Conservation (phyloP, 495 filamentous ascomycete species). For the Poronia punctata region DNA sequence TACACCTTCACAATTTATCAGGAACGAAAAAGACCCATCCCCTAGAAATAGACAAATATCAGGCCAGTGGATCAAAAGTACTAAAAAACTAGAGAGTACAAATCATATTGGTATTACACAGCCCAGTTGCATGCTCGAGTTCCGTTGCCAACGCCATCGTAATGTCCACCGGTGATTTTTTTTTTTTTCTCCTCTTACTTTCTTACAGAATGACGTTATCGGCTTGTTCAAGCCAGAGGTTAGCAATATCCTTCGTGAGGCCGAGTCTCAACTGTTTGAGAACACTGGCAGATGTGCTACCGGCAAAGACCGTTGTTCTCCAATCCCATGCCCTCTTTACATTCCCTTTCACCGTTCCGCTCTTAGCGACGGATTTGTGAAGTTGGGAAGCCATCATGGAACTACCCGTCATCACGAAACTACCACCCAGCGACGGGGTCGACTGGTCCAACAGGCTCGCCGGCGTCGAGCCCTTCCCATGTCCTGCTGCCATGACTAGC, state of each 20-base stretch:
- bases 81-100: too few species aligned
- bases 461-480: slow-evolving; percentile 46
- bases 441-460: slow-evolving; percentile 62
- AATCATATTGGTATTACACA: slow-evolving; percentile 4
- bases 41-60: too few species aligned
- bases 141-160: slow-evolving; percentile 6
- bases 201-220: slow-evolving; percentile 30
- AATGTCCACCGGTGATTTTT: neutral
- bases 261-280: slow-evolving; percentile 65
- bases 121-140: slow-evolving; percentile 2
- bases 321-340: slow-evolving; percentile 78
- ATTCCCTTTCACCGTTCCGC: slow-evolving; percentile 45
- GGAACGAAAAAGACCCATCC: too few species aligned
- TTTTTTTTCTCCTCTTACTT: neutral
- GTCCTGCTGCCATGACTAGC: slow-evolving; percentile 40
- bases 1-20: too few species aligned
- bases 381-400: slow-evolving; percentile 62
- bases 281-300: slow-evolving; percentile 57
- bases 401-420: slow-evolving; percentile 60
- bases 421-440: slow-evolving; percentile 46
- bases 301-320: slow-evolving; percentile 54
- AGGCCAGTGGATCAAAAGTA: too few species aligned
- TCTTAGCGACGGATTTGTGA: slow-evolving; percentile 49
- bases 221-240: slow-evolving; percentile 53
- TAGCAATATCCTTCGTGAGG: slow-evolving; percentile 62